These are phyloP conservation scores for Porcisia deanei DNA, from an alignment of 208 protist genomes.

Conservation along the genomic window DNA sequence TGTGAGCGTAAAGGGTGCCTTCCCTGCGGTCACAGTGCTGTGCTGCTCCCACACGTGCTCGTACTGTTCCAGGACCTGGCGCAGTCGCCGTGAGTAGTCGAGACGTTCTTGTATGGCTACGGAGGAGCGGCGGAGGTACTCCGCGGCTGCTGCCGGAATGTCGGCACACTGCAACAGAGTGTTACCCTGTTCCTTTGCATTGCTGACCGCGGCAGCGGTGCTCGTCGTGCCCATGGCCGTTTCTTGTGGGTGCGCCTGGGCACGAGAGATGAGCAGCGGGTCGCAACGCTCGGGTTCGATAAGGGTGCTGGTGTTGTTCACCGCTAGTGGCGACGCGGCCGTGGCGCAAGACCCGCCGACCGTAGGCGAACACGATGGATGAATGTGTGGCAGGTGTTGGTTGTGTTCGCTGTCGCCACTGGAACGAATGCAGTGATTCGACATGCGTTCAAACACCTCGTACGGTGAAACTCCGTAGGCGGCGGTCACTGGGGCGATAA, in stretches of 20 bases:
- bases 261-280: slow-evolving; percentile 11
- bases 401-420: slow-evolving; percentile 1
- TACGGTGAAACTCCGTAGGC: slow-evolving; percentile 41
- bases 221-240: not conserved
- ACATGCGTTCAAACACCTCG: slow-evolving; percentile 46
- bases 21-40: not conserved
- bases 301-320: slow-evolving; percentile 25
- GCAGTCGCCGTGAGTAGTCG: slow-evolving; percentile 20
- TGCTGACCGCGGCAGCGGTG: not conserved
- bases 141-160: slow-evolving; percentile 25
- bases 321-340: not conserved
- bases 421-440: slow-evolving; percentile 19
- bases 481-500: slow-evolving; percentile 40
- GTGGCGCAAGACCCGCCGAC: not conserved
- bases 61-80: slow-evolving; percentile 10
- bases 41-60: slow-evolving; percentile 14
- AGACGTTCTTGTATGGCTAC: slow-evolving; percentile 22
- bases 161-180: slow-evolving; percentile 27
- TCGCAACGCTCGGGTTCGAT: slow-evolving; percentile 29
- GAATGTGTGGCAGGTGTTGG: slow-evolving; percentile 2
- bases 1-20: not conserved
- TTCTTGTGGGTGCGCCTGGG: slow-evolving; percentile 15
- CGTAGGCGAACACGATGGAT: not conserved
- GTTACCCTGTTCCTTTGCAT: slow-evolving; percentile 17
- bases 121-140: slow-evolving; percentile 32